A percentile compares a stretch with the other conserved stretches of the same genome.
phyloP scores from a whole-genome alignment of 192 early-diverging fungal species.

The Linnemannia schmuckeri region DNA sequence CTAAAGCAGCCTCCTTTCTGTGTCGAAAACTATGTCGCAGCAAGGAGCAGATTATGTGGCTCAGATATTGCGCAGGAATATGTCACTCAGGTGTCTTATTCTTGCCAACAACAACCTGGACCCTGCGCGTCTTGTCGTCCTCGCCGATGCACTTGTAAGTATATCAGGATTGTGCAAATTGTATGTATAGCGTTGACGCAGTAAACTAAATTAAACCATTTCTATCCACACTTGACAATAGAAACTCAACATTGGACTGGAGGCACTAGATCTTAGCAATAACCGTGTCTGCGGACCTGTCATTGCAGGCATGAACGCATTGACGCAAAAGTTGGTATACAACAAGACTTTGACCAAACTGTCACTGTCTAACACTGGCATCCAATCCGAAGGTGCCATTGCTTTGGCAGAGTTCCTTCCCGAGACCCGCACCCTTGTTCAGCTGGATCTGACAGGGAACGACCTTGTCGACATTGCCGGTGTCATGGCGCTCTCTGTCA shows the following conservation, averaged over 20 bases:
- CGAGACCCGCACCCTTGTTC: slow-evolving; percentile 74
- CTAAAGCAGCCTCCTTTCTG: not conserved
- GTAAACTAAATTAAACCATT: not conserved
- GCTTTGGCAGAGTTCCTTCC: slow-evolving; percentile 86
- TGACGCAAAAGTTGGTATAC: slow-evolving; percentile 60
- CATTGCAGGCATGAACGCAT: slow-evolving; percentile 45
- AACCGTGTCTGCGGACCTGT: slow-evolving; percentile 57
- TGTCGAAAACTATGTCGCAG: slow-evolving; percentile 13
- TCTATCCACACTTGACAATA: not conserved
- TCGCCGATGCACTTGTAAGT: slow-evolving; percentile 69
- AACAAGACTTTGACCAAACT: slow-evolving; percentile 76
- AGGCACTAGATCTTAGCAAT: slow-evolving; percentile 57
- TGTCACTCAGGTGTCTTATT: slow-evolving; percentile 58
- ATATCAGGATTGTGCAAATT: not conserved
- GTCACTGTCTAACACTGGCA: slow-evolving; percentile 70
- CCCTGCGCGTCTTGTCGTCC: slow-evolving; percentile 52
- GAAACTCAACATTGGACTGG: slow-evolving; percentile 65
- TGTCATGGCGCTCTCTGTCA: slow-evolving; percentile 83
- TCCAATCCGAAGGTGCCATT: slow-evolving; percentile 82
- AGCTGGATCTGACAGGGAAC: slow-evolving; percentile 85
- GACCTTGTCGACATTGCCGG: slow-evolving; percentile 83
- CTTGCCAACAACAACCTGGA: slow-evolving; percentile 67
- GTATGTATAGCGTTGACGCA: not conserved
- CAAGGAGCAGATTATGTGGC: slow-evolving; percentile 69
- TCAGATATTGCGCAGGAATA: slow-evolving; percentile 66